These are phyloP conservation scores for Venturia carpophila DNA, from an alignment of 2,329 filamentous ascomycete genomes.

Conservation along the genomic window DNA sequence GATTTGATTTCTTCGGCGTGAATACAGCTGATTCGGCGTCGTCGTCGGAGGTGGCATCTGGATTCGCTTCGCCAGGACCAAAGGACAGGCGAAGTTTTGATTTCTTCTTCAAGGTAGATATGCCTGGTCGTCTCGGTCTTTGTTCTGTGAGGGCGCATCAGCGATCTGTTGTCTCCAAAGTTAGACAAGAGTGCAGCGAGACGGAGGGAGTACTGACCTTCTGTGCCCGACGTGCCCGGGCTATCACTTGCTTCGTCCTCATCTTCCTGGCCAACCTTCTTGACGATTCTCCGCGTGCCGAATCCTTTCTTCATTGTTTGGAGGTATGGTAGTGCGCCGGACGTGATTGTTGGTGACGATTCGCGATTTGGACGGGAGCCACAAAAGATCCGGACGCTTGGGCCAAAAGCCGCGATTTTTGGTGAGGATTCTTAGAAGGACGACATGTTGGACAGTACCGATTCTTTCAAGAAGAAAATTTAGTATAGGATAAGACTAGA, in stretches of 20 bases:
- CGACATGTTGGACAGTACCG: too few relatives aligned
- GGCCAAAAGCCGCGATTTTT: too few relatives aligned
- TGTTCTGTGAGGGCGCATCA: conserved; percentile 40
- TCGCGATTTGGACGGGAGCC: neutral
- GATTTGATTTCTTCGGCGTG: conserved; percentile 54
- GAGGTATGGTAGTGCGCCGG: neutral
- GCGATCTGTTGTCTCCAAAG: conserved; percentile 28
- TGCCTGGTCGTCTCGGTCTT: conserved; percentile 42
- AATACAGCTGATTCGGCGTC: conserved; percentile 44
- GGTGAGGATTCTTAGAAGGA: too few relatives aligned
- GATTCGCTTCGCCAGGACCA: conserved; percentile 51
- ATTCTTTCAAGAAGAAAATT: too few relatives aligned
- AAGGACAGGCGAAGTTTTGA: conserved; percentile 72
- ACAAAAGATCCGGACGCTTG: too few relatives aligned
- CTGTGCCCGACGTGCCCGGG: conserved; percentile 9
- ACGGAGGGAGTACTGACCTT: conserved; percentile 20
- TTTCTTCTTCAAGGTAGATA: conserved; percentile 57
- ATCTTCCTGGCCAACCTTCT: conserved; percentile 67
- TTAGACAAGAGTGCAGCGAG: conserved; percentile 26
- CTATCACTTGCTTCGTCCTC: conserved; percentile 40
- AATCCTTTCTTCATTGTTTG: conserved; percentile 52
- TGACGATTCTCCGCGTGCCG: conserved; percentile 56
- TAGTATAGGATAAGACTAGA: too few relatives aligned
- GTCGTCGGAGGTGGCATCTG: conserved; percentile 47
- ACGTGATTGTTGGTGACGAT: neutral